Percentiles rank a stretch among this genome's conserved stretches.
Conservation (phyloP, 208 protist species). For the Novymonas esmeraldas region DNA sequence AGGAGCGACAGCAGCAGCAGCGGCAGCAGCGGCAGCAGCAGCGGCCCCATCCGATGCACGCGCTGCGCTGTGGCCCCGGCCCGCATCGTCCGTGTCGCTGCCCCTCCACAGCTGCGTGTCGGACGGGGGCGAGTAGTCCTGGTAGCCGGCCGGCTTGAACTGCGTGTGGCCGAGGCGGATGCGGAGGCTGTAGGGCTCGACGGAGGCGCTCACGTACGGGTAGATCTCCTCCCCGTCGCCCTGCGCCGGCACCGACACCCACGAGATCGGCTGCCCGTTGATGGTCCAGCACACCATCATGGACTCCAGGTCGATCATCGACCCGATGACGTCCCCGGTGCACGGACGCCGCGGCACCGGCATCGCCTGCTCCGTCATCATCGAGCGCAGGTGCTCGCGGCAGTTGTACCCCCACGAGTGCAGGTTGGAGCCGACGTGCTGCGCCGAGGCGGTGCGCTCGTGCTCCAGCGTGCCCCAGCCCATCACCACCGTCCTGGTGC, state of each 20-base stretch:
- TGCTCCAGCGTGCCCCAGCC: slow-evolving; percentile 91
- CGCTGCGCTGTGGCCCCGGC: too few relatives aligned
- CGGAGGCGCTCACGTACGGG: slow-evolving; percentile 84
- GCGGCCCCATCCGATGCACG: too few relatives aligned
- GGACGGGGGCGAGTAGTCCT: slow-evolving; percentile 64
- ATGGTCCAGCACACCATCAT: slow-evolving; percentile 90
- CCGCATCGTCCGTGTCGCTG: neutral
- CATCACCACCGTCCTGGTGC: slow-evolving; percentile 60
- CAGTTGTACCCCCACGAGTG: slow-evolving; percentile 93
- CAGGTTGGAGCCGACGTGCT: slow-evolving; percentile 87
- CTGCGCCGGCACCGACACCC: slow-evolving; percentile 74
- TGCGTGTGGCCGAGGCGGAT: slow-evolving; percentile 82
- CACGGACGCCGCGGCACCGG: slow-evolving; percentile 41
- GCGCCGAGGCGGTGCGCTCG: slow-evolving; percentile 71
- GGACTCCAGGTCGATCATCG: slow-evolving; percentile 78
- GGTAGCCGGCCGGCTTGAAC: slow-evolving; percentile 72
- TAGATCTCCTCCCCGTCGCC: slow-evolving; percentile 83
- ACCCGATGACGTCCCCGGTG: slow-evolving; percentile 80
- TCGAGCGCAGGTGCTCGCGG: slow-evolving; percentile 67
- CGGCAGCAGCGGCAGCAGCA: slow-evolving; percentile 8
- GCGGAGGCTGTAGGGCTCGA: slow-evolving; percentile 58
- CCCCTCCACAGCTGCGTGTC: slow-evolving; percentile 32
- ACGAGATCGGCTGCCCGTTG: slow-evolving; percentile 82
- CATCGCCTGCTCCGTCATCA: slow-evolving; percentile 73
- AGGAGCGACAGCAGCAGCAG: neutral